These are phyloP conservation scores for sweet orange (Citrus sinensis) DNA, from an alignment of 345 rosid genomes.

Conservation along the genomic window DNA sequence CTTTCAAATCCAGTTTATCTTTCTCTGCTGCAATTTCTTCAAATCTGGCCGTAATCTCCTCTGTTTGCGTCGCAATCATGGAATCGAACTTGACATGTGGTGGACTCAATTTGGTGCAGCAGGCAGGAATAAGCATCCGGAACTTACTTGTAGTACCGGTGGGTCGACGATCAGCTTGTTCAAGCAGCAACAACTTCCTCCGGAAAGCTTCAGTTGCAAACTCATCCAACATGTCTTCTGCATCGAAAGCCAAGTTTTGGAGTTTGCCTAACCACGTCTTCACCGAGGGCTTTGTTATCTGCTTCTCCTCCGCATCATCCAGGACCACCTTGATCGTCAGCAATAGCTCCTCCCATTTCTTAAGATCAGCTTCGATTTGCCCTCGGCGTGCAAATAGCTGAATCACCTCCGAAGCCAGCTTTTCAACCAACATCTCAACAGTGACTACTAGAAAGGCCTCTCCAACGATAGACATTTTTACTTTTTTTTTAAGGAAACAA, in stretches of 20 bases:
- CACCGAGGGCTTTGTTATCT: neutral
- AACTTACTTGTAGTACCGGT: neutral
- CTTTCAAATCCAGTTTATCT: neutral
- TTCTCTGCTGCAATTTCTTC: neutral
- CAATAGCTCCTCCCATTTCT: conserved; percentile 9
- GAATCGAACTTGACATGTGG: neutral
- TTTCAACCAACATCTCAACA: neutral
- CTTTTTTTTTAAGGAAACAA: neutral
- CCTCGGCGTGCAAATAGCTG: neutral
- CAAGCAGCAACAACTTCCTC: neutral
- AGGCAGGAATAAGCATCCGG: neutral
- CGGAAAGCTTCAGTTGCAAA: conserved; percentile 5
- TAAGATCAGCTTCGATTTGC: neutral
- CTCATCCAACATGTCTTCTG: conserved; percentile 22
- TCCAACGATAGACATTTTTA: neutral
- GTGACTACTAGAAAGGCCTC: neutral
- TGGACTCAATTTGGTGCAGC: neutral
- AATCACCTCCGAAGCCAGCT: conserved; percentile 6
- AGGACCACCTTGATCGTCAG: conserved; percentile 1
- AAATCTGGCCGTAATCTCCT: conserved; percentile 7
- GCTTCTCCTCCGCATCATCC: conserved; percentile 21
- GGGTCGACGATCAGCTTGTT: neutral
- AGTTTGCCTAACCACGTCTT: conserved; percentile 8
- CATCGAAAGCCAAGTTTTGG: conserved; percentile 9
- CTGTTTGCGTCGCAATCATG: neutral